These are phyloP conservation scores for Metroxylon sagu DNA, from an alignment of 176 grass and related monocot genomes.

Conservation along the genomic window DNA sequence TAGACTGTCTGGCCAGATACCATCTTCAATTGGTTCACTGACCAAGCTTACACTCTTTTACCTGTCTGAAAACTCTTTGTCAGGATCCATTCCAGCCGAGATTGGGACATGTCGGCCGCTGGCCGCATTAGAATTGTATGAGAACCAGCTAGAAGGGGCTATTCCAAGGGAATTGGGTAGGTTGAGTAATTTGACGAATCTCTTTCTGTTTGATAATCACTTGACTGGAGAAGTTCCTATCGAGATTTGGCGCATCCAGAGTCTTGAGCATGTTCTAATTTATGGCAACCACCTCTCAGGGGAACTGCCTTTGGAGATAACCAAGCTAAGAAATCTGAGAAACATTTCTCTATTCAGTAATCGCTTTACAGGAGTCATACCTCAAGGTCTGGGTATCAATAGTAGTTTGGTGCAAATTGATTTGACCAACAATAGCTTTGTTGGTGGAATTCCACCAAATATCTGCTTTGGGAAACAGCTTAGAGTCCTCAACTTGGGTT, in stretches of 20 bases:
- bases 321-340: constrained; percentile 37
- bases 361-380: constrained; percentile 52
- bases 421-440: constrained; percentile 51
- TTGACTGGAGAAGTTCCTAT: constrained; percentile 44
- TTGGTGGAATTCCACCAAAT: constrained; percentile 53
- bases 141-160: constrained; percentile 41
- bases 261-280: constrained; percentile 36
- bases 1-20: constrained; percentile 47
- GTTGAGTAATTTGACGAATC: constrained; percentile 23
- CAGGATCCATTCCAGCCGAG: constrained; percentile 53
- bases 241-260: constrained; percentile 52
- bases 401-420: constrained; percentile 23
- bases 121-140: constrained; percentile 30
- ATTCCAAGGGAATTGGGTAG: constrained; percentile 44
- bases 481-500: constrained; percentile 33
- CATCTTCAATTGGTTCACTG: constrained; percentile 36
- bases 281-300: constrained; percentile 33
- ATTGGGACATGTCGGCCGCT: constrained; percentile 36
- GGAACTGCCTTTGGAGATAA: constrained; percentile 32
- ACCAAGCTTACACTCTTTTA: constrained; percentile 42
- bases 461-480: constrained; percentile 63
- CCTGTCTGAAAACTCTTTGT: constrained; percentile 59
- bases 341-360: constrained; percentile 42
- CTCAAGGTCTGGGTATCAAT: constrained; percentile 37
- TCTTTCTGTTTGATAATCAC: constrained; percentile 34